Evolutionary conservation across 192 early-diverging fungal genomes (phyloP).

Genomic region (Mortierella alpina): DNA sequence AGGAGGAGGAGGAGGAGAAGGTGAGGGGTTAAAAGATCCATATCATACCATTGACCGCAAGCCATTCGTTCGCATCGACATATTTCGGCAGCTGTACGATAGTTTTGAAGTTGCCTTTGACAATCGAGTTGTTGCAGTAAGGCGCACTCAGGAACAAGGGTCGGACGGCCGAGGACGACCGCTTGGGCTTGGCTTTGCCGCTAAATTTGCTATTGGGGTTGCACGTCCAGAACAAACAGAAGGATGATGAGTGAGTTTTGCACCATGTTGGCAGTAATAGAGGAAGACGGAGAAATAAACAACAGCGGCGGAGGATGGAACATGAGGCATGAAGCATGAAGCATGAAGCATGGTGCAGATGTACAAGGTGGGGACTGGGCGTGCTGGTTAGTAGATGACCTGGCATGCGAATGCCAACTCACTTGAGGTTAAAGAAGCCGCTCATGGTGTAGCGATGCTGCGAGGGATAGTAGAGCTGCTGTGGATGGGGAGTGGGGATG

Average conservation of each 20-base stretch:
- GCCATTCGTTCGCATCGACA: slow-evolving; percentile 96
- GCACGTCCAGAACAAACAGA: too few species aligned
- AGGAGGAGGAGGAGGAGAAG: not conserved
- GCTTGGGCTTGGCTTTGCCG: slow-evolving; percentile 35
- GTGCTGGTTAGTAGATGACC: not conserved
- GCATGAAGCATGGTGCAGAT: not conserved
- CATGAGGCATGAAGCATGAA: not conserved
- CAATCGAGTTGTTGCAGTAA: slow-evolving; percentile 82
- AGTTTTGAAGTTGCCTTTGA: slow-evolving; percentile 92
- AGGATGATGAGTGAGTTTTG: too few species aligned
- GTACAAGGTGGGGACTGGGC: not conserved
- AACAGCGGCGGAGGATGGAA: too few species aligned
- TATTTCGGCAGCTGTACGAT: slow-evolving; percentile 91
- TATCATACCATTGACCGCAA: slow-evolving; percentile 77
- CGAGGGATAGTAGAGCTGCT: not conserved
- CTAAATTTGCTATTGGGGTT: slow-evolving; percentile 46
- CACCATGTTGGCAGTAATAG: too few species aligned
- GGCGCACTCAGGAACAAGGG: slow-evolving; percentile 70
- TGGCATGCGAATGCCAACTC: not conserved
- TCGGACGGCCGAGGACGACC: slow-evolving; percentile 42
- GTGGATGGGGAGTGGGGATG: not conserved
- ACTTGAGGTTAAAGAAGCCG: slow-evolving; percentile 47
- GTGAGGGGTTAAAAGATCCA: too few species aligned
- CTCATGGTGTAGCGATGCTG: slow-evolving; percentile 19
- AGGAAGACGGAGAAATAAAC: too few species aligned